Conservation (phyloP, 2,329 filamentous ascomycete genomes). For the Sphaerulina musiva region DNA sequence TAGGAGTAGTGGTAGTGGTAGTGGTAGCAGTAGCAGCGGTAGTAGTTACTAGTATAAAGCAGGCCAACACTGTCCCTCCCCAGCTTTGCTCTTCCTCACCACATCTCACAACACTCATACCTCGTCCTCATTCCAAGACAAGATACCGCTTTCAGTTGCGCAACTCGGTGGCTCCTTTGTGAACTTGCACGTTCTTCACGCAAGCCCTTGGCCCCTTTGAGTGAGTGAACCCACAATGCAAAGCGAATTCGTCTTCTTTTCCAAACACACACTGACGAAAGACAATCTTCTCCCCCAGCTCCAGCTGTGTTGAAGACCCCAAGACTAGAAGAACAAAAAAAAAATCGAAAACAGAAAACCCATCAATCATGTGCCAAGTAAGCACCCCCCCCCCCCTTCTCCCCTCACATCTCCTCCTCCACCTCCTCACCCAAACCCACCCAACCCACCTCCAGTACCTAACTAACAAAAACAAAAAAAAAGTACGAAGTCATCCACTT, state of each 20-base stretch:
- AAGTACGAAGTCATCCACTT: constrained; percentile 62
- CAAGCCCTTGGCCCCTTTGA: too few relatives aligned
- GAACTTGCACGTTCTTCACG: too few relatives aligned
- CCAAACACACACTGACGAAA: background rate
- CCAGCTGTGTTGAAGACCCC: background rate
- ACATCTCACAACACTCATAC: background rate
- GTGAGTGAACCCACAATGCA: too few relatives aligned
- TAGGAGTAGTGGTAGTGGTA: too few relatives aligned
- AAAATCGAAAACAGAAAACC: too few relatives aligned
- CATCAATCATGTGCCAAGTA: constrained; percentile 27
- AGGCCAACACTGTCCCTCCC: background rate
- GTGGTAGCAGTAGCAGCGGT: too few relatives aligned
- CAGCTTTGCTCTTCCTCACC: background rate
- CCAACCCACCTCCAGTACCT: too few relatives aligned
- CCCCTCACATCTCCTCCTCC: too few relatives aligned
- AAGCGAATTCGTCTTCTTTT: too few relatives aligned
- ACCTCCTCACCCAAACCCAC: too few relatives aligned
- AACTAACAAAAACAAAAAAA: background rate
- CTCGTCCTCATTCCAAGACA: constrained; percentile 5
- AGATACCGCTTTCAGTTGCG: too few relatives aligned
- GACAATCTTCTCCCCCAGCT: background rate
- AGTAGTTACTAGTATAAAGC: background rate
- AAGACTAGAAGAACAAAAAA: background rate
- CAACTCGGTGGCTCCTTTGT: too few relatives aligned
- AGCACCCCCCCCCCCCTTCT: background rate